Conservation (phyloP, 345 rosid genomes). For the Barbarea vulgaris region DNA sequence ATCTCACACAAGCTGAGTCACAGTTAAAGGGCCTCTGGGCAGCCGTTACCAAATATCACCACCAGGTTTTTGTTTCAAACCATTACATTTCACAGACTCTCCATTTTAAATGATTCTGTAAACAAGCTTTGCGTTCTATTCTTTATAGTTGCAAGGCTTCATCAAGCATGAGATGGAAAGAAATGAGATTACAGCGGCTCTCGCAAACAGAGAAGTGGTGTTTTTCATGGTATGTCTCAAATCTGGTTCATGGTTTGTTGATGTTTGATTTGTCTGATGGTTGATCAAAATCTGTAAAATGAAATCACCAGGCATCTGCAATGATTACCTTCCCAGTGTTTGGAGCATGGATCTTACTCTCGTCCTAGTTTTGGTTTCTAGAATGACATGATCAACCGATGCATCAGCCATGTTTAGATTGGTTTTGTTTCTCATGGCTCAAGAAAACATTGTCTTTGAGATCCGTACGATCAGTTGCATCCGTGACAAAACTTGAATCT, state of each 20-base stretch:
- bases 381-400: constrained; percentile 12
- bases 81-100: background rate
- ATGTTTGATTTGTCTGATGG: background rate
- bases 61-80: constrained; percentile 60
- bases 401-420: background rate
- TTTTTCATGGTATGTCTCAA: constrained; percentile 66
- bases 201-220: constrained; percentile 65
- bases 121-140: constrained; percentile 2
- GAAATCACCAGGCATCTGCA: constrained; percentile 72
- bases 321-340: constrained; percentile 63
- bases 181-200: constrained; percentile 57
- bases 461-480: background rate
- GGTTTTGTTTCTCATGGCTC: background rate
- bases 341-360: constrained; percentile 62
- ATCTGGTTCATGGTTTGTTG: background rate
- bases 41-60: constrained; percentile 61
- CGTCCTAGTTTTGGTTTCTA: constrained; percentile 31
- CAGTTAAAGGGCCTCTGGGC: constrained; percentile 49
- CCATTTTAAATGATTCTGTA: background rate
- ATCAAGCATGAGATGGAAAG: constrained; percentile 65
- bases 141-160: constrained; percentile 65
- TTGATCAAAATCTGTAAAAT: background rate
- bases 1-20: constrained; percentile 41
- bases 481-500: background rate
- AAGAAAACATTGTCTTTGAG: background rate